Base-by-base conservation (phyloP, 1,139 yeast genomes). In the Yamadazyma aaseri region DNA sequence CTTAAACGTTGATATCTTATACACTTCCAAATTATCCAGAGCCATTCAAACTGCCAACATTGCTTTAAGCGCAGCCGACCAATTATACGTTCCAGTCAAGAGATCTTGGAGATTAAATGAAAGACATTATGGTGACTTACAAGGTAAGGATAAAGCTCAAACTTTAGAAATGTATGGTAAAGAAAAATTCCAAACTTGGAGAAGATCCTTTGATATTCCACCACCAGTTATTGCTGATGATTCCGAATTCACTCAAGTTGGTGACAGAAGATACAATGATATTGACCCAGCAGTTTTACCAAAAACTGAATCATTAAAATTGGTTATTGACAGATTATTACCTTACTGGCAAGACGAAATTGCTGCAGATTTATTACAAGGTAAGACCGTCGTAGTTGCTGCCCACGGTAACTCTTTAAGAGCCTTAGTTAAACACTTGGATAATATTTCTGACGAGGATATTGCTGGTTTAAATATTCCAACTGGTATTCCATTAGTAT, bases 321-420 rank as follows among this genome's bases (percentile, higher is more conserved):
- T 90, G 62, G 97, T 92, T 55, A 90, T 90, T 60, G 97, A 90
- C 73, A 87, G 98, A 76, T 70, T 92, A 66, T 79, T 92, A 63
- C 98, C 98, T 57, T 92, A 83, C 89, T 92, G 95, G 96, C 92
- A 89, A 69, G 95, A 87, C 58, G 87, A 79, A 60, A 86, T 92
- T 58, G 79, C 96, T 63, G 76, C 76, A 61, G 95, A 87, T 64
- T 76, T 92, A 59, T 72, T 85, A 58, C 79, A 63, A 26, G 95
- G 89, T 58, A 90, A 90, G 79, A 86, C 95, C 45, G 97, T 90
- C 41, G 67, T 92, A 64, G 67, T 92, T 60, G 94, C 95, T 56
- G 97, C 98, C 48, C 98, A 92, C 75, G 98, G 98, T 71, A 92
- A 92, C 86, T 90, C 97, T 39, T 79, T 92, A 68, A 86, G 98